These are phyloP conservation scores for Mercurialis annua DNA, from an alignment of 345 rosid genomes.

Conservation along the genomic window DNA sequence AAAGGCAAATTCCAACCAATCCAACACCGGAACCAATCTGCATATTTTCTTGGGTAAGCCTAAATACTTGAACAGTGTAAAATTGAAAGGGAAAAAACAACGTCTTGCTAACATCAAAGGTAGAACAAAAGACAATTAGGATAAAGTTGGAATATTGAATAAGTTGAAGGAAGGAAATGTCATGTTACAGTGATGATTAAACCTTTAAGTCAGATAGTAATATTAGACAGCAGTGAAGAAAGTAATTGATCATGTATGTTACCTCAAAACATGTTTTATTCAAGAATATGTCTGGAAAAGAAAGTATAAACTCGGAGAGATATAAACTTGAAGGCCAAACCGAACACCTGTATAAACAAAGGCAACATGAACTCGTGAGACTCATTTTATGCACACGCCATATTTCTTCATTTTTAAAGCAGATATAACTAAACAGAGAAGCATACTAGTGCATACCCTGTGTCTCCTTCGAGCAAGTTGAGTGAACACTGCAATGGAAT, in stretches of 20 bases:
- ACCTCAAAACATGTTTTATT: constrained; percentile 80
- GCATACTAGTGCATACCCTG: constrained; percentile 43
- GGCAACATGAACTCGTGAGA: constrained; percentile 6
- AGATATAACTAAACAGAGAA: background rate
- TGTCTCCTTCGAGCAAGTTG: constrained; percentile 93
- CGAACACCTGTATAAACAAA: constrained; percentile 54
- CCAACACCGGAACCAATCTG: constrained; percentile 98
- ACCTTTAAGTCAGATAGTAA: background rate
- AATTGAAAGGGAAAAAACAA: background rate
- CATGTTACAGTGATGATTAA: background rate
- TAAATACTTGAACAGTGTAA: background rate
- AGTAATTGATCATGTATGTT: constrained; percentile 15
- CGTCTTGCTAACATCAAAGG: background rate
- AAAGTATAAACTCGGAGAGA: constrained; percentile 71
- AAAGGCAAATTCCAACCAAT: constrained; percentile 75
- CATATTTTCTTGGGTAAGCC: background rate
- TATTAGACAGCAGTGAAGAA: background rate
- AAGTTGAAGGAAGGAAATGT: background rate
- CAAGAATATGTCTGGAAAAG: constrained; percentile 57
- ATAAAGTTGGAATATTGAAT: background rate
- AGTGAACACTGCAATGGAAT: constrained; percentile 66
- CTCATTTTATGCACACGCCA: background rate
- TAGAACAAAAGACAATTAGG: background rate
- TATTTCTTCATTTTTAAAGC: background rate
- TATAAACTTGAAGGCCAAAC: constrained; percentile 81